Conservation (phyloP, 2,329 filamentous ascomycete species). For the Nigrospora osmanthi region DNA sequence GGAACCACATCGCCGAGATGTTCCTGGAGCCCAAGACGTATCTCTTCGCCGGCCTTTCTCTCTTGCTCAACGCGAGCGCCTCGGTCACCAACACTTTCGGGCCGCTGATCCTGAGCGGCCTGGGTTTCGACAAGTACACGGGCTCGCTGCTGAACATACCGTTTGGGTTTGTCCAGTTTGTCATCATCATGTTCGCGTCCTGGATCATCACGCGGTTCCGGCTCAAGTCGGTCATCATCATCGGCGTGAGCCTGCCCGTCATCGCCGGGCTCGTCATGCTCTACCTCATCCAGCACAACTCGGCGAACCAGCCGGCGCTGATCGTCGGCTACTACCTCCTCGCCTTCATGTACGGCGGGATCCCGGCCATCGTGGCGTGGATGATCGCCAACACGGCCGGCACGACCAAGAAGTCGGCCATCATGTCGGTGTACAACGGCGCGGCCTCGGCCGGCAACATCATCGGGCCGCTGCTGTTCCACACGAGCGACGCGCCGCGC, state of each 20-base stretch:
- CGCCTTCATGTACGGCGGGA: conserved; percentile 58
- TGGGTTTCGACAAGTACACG: conserved; percentile 50
- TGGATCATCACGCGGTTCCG: conserved; percentile 48
- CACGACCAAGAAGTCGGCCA: conserved; percentile 57
- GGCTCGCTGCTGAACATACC: conserved; percentile 60
- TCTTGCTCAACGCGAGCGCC: conserved; percentile 58
- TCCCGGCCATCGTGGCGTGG: conserved; percentile 60
- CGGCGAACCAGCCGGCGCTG: conserved; percentile 34
- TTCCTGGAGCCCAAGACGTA: conserved; percentile 43
- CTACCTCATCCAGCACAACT: conserved; percentile 39
- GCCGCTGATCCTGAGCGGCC: conserved; percentile 51
- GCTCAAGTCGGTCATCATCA: conserved; percentile 49
- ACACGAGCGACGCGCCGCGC: conserved; percentile 43
- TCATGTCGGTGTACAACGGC: conserved; percentile 58
- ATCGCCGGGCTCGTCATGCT: conserved; percentile 51
- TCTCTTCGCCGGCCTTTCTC: conserved; percentile 51
- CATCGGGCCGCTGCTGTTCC: conserved; percentile 57
- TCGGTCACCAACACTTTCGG: conserved; percentile 57
- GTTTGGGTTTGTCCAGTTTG: conserved; percentile 52
- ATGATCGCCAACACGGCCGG: conserved; percentile 63
- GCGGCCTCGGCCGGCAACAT: conserved; percentile 58
- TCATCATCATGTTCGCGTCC: conserved; percentile 50
- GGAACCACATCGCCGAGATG: conserved; percentile 49
- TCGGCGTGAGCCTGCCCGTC: conserved; percentile 48
- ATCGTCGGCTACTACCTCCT: conserved; percentile 58